Conservation (phyloP, 2,329 filamentous ascomycete species). For the Penicillium capsulatum region DNA sequence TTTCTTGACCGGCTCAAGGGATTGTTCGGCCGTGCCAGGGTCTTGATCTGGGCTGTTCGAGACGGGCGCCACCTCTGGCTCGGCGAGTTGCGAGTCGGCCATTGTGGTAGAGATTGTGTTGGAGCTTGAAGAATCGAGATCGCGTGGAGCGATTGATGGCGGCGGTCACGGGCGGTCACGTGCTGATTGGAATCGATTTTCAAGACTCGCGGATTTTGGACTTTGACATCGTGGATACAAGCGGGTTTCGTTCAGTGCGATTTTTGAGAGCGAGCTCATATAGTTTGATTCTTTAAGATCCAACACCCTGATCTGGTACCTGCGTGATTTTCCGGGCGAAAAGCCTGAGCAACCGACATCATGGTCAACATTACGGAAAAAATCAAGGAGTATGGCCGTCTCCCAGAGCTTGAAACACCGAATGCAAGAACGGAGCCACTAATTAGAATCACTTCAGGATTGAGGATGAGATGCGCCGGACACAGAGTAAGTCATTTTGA, state of each 20-base stretch:
- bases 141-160: too few relatives aligned
- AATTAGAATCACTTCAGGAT: conserved; percentile 60
- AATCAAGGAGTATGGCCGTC: conserved; percentile 80
- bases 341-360: conserved; percentile 28
- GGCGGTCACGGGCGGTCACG: not conserved
- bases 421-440: conserved; percentile 7
- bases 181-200: not conserved
- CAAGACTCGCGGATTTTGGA: not conserved
- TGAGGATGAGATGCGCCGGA: conserved; percentile 98
- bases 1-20: conserved; percentile 50
- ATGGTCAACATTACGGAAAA: conserved; percentile 99
- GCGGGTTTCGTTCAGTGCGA: too few relatives aligned
- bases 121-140: too few relatives aligned
- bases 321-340: not conserved
- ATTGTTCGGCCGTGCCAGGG: conserved; percentile 13
- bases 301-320: not conserved
- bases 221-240: too few relatives aligned
- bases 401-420: not conserved
- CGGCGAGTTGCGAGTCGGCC: not conserved
- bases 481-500: conserved; percentile 69
- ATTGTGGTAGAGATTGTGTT: too few relatives aligned
- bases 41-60: not conserved
- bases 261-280: not conserved
- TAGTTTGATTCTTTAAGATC: too few relatives aligned
- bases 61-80: conserved; percentile 29